phyloP scores from a whole-genome alignment of 1,284 basidiomycete species.

The Cronartium quercuum region DNA sequence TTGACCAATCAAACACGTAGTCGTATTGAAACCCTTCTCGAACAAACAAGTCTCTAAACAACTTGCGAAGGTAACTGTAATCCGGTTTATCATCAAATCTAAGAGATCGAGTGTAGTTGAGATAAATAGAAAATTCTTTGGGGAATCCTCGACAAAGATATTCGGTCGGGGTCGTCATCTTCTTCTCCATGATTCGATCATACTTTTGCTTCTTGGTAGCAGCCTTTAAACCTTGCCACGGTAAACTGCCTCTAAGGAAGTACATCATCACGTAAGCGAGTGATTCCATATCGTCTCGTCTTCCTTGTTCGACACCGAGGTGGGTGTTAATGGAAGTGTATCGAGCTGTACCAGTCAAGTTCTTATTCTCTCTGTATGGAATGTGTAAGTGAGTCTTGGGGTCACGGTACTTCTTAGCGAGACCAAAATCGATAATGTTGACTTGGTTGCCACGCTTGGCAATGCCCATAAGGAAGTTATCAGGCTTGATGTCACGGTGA shows the following conservation, averaged over 20 bases:
- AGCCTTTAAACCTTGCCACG: constrained; percentile 96
- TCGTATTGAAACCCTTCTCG: constrained; percentile 97
- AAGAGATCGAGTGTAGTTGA: constrained; percentile 93
- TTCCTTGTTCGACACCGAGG: constrained; percentile 90
- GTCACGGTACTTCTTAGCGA: constrained; percentile 99
- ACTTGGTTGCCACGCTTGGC: constrained; percentile 99
- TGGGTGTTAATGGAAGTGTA: constrained; percentile 99
- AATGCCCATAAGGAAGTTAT: constrained; percentile 99
- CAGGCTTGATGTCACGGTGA: constrained; percentile 98
- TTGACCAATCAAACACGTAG: constrained; percentile 96
- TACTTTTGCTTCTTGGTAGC: constrained; percentile 99
- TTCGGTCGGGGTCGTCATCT: constrained; percentile 97
- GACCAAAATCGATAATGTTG: constrained; percentile 98
- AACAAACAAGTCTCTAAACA: constrained; percentile 94
- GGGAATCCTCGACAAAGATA: constrained; percentile 93
- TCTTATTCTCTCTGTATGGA: constrained; percentile 99
- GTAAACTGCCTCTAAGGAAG: constrained; percentile 89
- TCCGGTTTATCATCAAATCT: constrained; percentile 95
- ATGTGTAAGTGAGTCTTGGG: constrained; percentile 99
- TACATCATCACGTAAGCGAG: constrained; percentile 97
- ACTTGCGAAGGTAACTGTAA: constrained; percentile 94
- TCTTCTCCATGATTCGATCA: constrained; percentile 99
- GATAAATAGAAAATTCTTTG: constrained; percentile 93
- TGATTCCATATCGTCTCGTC: constrained; percentile 91
- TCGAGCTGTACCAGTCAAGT: constrained; percentile 93